Conservation (phyloP, 495 filamentous ascomycete genomes). For the Gamarada debralockiae region DNA sequence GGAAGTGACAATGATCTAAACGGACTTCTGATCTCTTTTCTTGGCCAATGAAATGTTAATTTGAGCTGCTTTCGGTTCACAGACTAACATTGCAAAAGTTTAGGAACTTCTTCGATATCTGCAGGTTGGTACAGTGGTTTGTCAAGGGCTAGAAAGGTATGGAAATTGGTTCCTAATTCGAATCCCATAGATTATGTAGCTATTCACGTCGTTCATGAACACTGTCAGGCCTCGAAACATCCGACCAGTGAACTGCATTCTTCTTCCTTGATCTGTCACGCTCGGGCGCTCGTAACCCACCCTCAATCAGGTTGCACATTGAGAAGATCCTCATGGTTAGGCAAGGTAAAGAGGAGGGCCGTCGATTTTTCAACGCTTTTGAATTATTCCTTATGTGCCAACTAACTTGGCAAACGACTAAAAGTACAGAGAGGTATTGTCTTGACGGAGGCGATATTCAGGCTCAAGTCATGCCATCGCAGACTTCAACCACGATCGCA, state of each 20-base stretch:
- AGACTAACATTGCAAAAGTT: neutral
- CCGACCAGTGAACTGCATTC: too few relatives aligned
- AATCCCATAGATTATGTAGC: too few relatives aligned
- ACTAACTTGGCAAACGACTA: slow-evolving; percentile 11
- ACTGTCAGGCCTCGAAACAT: neutral
- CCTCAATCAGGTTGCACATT: too few relatives aligned
- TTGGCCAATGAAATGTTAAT: neutral
- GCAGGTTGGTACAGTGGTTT: neutral
- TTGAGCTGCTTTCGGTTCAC: neutral
- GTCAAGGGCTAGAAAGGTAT: too few relatives aligned
- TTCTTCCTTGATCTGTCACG: too few relatives aligned
- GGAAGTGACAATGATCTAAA: slow-evolving; percentile 50
- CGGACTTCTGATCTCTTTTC: slow-evolving; percentile 48
- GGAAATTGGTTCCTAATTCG: too few relatives aligned
- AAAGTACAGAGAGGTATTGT: slow-evolving; percentile 18
- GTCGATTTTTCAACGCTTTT: slow-evolving; percentile 3
- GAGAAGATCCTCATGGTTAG: too few relatives aligned
- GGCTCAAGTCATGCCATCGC: neutral
- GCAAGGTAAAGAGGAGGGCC: too few relatives aligned
- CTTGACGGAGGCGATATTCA: neutral
- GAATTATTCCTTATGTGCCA: slow-evolving; percentile 1
- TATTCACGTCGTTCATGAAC: neutral
- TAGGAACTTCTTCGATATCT: neutral
- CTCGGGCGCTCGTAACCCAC: too few relatives aligned
- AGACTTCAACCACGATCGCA: neutral